These are phyloP conservation scores for Colletotrichum cereale DNA, from an alignment of 2,329 filamentous ascomycete genomes.

Conservation along the genomic window DNA sequence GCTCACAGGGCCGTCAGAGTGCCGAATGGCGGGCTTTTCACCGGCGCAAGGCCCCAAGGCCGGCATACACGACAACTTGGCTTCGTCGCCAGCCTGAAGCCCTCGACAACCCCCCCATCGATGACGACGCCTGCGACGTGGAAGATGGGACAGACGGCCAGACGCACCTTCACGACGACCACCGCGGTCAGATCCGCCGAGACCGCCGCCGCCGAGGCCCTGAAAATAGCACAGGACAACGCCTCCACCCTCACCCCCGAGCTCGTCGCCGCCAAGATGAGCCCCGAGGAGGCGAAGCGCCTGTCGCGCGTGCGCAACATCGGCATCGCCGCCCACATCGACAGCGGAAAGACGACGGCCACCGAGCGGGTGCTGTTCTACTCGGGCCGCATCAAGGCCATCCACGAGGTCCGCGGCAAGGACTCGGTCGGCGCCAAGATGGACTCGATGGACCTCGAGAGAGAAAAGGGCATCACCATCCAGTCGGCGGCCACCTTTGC, in stretches of 20 bases:
- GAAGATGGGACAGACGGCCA: constrained; percentile 28
- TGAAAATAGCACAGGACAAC: constrained; percentile 68
- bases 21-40: constrained; percentile 55
- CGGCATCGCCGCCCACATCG: constrained; percentile 98
- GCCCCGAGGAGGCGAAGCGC: constrained; percentile 81
- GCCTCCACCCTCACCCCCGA: constrained; percentile 66
- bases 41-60: constrained; percentile 46
- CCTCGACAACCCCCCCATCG: constrained; percentile 10
- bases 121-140: constrained; percentile 18
- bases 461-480: constrained; percentile 99
- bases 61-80: constrained; percentile 47
- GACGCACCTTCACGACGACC: constrained; percentile 53
- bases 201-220: constrained; percentile 58
- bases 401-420: constrained; percentile 96
- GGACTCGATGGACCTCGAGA: constrained; percentile 99
- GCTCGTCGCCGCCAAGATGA: constrained; percentile 81
- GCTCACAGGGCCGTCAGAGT: constrained; percentile 55
- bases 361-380: constrained; percentile 99
- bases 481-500: constrained; percentile 98
- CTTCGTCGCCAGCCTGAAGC: constrained; percentile 44
- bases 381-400: constrained; percentile 94
- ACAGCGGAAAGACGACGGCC: constrained; percentile 96
- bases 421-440: constrained; percentile 98
- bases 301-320: constrained; percentile 92
- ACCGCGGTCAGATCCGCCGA: constrained; percentile 43